Evolutionary conservation across 805 yeast genomes (phyloP).

Genomic region (Sugiyamaella floridensis): DNA sequence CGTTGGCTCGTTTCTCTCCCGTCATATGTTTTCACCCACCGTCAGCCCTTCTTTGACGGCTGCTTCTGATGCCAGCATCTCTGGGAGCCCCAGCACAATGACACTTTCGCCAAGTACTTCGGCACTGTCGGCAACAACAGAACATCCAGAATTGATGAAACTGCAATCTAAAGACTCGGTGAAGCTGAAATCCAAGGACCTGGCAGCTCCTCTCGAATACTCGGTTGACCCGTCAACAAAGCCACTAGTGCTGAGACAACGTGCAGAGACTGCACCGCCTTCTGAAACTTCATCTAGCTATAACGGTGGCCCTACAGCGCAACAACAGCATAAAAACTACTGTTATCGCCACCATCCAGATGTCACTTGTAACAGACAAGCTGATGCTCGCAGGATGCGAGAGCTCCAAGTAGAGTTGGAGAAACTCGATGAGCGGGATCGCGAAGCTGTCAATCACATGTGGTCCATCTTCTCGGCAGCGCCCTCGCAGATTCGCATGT

Average conservation of each 20-base stretch:
- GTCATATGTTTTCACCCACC: background rate
- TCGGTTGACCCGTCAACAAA: background rate
- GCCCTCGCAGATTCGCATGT: slow-evolving; percentile 57
- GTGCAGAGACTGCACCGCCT: background rate
- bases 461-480: slow-evolving; percentile 81
- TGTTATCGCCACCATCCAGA: slow-evolving; percentile 95
- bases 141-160: background rate
- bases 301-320: background rate
- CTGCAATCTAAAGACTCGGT: background rate
- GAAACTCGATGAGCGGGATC: slow-evolving; percentile 55
- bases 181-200: background rate
- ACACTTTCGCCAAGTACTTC: background rate
- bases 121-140: background rate
- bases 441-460: slow-evolving; percentile 69
- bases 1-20: slow-evolving; percentile 2
- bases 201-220: background rate
- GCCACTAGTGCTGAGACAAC: background rate
- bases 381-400: slow-evolving; percentile 58
- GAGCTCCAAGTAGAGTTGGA: slow-evolving; percentile 47
- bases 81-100: background rate
- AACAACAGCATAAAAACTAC: slow-evolving; percentile 34
- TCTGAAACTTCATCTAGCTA: no score
- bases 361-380: slow-evolving; percentile 59
- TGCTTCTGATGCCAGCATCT: background rate
- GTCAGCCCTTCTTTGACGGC: background rate